Conservation (phyloP, 2,329 filamentous ascomycete species). For the Botryotinia narcissicola region DNA sequence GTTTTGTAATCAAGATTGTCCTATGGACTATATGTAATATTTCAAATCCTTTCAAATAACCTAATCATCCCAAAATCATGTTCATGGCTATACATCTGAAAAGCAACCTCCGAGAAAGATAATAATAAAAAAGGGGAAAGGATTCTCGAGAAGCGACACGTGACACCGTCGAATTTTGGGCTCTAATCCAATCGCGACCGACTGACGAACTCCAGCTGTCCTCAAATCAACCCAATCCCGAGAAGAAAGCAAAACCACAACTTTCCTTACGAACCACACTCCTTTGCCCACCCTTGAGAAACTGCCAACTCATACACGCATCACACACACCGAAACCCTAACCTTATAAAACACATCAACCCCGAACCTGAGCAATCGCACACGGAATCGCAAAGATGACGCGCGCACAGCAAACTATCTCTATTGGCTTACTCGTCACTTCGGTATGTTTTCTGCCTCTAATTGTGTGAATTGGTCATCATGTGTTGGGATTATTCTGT, state of each 20-base stretch:
- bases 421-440: slow-evolving; percentile 79
- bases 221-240: slow-evolving; percentile 20
- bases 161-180: not conserved
- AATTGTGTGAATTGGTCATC: slow-evolving; percentile 5
- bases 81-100: not conserved
- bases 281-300: slow-evolving; percentile 28
- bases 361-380: slow-evolving; percentile 18
- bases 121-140: not conserved
- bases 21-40: slow-evolving; percentile 10
- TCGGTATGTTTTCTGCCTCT: slow-evolving; percentile 57
- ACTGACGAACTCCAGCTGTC: slow-evolving; percentile 24
- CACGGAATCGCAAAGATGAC: slow-evolving; percentile 67
- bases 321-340: slow-evolving; percentile 13
- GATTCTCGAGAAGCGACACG: slow-evolving; percentile 2
- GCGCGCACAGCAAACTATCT: slow-evolving; percentile 89
- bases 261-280: slow-evolving; percentile 36
- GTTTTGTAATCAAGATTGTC: slow-evolving; percentile 23
- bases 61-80: not conserved
- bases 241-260: slow-evolving; percentile 7
- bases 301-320: slow-evolving; percentile 22
- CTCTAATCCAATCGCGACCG: slow-evolving; percentile 1
- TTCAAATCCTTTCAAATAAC: not conserved
- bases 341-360: slow-evolving; percentile 17
- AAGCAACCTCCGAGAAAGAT: not conserved
- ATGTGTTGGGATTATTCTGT: slow-evolving; percentile 15